phyloP scores from a whole-genome alignment of 2,329 filamentous ascomycete species.

The Metarhizium sp. region DNA sequence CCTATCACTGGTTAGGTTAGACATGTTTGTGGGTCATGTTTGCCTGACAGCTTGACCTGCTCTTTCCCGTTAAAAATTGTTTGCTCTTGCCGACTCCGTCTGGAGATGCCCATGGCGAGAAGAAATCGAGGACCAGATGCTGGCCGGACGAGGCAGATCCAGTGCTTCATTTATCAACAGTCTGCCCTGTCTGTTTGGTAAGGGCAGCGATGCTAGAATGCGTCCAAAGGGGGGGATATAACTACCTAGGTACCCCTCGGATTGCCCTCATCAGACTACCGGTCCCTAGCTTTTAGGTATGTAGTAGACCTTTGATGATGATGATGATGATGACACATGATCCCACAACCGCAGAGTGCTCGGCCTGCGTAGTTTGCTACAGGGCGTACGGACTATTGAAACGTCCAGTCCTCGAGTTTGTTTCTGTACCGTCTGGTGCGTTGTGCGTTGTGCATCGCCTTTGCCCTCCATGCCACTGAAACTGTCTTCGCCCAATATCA shows the following conservation, averaged over 20 bases:
- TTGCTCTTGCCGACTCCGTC: no score
- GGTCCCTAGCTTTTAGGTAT: no score
- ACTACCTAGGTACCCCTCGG: no score
- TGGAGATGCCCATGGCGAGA: no score
- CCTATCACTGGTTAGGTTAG: neutral
- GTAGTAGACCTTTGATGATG: neutral
- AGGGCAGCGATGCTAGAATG: no score
- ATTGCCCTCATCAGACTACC: no score
- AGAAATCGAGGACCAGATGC: no score
- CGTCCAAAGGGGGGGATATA: no score
- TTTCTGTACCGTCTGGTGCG: neutral
- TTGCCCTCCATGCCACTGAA: neutral
- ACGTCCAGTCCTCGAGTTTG: neutral
- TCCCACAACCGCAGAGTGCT: neutral
- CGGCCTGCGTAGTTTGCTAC: neutral
- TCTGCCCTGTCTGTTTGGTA: neutral
- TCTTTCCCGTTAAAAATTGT: no score
- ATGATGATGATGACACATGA: neutral
- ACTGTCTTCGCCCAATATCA: neutral
- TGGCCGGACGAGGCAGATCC: no score
- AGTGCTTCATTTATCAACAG: neutral
- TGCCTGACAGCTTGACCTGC: neutral
- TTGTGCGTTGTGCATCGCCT: neutral
- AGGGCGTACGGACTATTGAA: neutral
- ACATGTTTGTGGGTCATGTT: neutral